Base-by-base conservation (phyloP, 805 yeast genomes). In the Schwanniomyces vanrijiae region DNA sequence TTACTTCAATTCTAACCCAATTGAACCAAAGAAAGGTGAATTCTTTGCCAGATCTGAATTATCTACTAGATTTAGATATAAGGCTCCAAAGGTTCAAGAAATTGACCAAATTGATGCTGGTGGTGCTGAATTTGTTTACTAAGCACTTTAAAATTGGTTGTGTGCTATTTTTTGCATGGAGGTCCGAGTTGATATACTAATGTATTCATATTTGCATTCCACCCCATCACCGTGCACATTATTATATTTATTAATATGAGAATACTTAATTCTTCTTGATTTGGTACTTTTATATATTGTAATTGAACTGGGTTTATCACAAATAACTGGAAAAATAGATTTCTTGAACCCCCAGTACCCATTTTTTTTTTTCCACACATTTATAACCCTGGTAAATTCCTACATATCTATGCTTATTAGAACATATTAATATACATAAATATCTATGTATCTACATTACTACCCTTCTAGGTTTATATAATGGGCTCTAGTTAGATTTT, bases 31-130 rank as follows among this genome's bases (percentile, higher is more conserved):
- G 50, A 68, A 64, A 20, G 78, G 78, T 28, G 76, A 70, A 55
- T 63, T 53, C 52, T 71, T 69, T 45, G 78, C 90, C 25, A 76
- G 94, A 53, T 69, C 78, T 44, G 79, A 84, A 46, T 77, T 92
- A 49, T 90, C 98, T 3, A 53, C 68, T 51, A 81, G 94, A 62
- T 90, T 87, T 74, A 83, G 85, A 68, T 87, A 84, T 62, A 71
- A 75, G 37, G 69, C 75, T 0, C 75, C 88, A 21, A 84, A 81
- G 37, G 88, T 81, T 16, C 45, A 55, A 13, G 99, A 92, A 68
- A 82, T 86, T 22, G 96, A 88, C 9, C 78, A 81, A 53, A 81
- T 92, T 56, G 79, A 83, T 56, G 76, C 80, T 44, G 99, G 98
- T 47, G 97, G 97, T 55, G 96, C 96, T 29, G 82, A 77, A 33